phyloP scores from a whole-genome alignment of 192 early-diverging fungal genomes.

The Coemansia sp. region DNA sequence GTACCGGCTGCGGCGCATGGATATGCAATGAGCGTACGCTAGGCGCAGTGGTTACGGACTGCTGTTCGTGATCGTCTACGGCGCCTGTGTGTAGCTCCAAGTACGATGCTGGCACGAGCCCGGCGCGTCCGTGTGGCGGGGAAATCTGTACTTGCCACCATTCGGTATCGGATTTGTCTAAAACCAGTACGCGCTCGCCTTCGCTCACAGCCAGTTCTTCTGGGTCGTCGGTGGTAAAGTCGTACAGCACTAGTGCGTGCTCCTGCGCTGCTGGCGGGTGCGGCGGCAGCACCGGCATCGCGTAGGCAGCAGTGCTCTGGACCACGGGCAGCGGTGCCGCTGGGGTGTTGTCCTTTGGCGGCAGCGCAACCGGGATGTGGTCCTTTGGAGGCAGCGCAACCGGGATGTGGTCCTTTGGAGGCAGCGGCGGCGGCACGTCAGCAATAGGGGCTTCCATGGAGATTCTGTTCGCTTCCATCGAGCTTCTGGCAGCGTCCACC shows the following conservation, averaged over 20 bases:
- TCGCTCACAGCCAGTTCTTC: conserved; percentile 88
- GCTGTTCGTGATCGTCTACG: neutral
- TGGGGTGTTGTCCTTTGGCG: conserved; percentile 24
- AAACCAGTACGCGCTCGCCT: conserved; percentile 79
- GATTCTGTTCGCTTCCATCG: neutral
- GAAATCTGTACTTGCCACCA: conserved; percentile 85
- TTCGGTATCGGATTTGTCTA: conserved; percentile 81
- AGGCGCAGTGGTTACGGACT: no score
- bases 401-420: conserved; percentile 25
- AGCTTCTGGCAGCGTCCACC: neutral
- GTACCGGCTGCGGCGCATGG: conserved; percentile 1
- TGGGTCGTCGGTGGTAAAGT: conserved; percentile 78
- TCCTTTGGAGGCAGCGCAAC: conserved; percentile 35
- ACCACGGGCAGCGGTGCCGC: neutral
- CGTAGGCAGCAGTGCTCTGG: neutral
- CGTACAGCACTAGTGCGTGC: conserved; percentile 67
- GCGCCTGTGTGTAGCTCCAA: conserved; percentile 49
- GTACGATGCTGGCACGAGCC: conserved; percentile 87
- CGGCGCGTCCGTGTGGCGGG: conserved; percentile 58
- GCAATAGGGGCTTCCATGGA: neutral
- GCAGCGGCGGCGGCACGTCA: conserved; percentile 19
- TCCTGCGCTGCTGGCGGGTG: conserved; percentile 15
- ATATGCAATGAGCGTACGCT: neutral
- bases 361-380: conserved; percentile 14
- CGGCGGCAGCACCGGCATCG: conserved; percentile 10